Conservation (phyloP, 169 alveolate genomes). For the Miamiensis avidus region DNA sequence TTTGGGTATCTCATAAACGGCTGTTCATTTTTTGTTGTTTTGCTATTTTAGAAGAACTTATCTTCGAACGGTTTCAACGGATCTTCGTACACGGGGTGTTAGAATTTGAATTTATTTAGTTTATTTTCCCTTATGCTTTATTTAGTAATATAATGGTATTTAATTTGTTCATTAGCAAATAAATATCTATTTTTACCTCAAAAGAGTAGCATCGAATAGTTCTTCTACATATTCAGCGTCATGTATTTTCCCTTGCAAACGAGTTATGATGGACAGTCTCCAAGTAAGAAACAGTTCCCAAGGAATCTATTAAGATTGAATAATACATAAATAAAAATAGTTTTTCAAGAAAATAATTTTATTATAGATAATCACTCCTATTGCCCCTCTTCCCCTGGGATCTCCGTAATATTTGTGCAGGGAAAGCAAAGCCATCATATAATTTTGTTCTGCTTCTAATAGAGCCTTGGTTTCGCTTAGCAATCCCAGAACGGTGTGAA, state of each 20-base stretch:
- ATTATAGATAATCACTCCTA: neutral
- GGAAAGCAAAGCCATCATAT: slow-evolving; percentile 49
- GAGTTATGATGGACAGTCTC: slow-evolving; percentile 52
- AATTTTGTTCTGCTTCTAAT: slow-evolving; percentile 48
- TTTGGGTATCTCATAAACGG: too few species aligned
- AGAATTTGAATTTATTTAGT: slow-evolving; percentile 6
- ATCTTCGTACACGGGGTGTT: slow-evolving; percentile 10
- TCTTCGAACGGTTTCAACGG: slow-evolving; percentile 12
- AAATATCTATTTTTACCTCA: too few species aligned
- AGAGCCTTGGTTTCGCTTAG: slow-evolving; percentile 43
- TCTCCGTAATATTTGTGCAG: slow-evolving; percentile 53
- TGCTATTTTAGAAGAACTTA: too few species aligned
- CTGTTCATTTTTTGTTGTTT: too few species aligned
- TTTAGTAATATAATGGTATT: neutral
- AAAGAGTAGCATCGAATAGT: slow-evolving; percentile 51
- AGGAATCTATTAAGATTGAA: slow-evolving; percentile 6
- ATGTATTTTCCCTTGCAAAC: slow-evolving; percentile 40
- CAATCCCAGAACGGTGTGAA: slow-evolving; percentile 46
- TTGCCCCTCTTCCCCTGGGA: slow-evolving; percentile 69
- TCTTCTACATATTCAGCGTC: slow-evolving; percentile 66
- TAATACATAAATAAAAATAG: too few species aligned
- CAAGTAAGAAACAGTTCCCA: slow-evolving; percentile 43
- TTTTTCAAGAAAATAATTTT: too few species aligned
- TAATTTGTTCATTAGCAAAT: too few species aligned
- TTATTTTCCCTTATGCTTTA: neutral